A percentile compares a stretch with the other conserved stretches of the same genome.
phyloP scores from a whole-genome alignment of 2,329 filamentous ascomycete genomes.

The Cytospora leucostoma region DNA sequence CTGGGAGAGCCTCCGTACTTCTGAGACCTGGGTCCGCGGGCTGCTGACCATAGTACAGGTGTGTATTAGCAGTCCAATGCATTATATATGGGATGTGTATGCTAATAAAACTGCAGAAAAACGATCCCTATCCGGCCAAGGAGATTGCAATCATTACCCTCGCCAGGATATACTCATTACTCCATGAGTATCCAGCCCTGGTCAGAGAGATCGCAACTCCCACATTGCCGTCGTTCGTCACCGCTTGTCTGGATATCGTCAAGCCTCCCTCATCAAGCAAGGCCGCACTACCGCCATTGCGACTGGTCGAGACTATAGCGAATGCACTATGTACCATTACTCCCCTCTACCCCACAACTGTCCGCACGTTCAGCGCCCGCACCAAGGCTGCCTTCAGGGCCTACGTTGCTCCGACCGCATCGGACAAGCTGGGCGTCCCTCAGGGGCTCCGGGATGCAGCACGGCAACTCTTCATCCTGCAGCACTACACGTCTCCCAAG shows the following conservation, averaged over 20 bases:
- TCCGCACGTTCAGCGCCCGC: conserved; percentile 73
- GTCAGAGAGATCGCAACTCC: conserved; percentile 87
- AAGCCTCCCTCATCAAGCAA: conserved; percentile 46
- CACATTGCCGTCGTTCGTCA: conserved; percentile 72
- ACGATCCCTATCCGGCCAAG: conserved; percentile 73
- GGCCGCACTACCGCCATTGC: conserved; percentile 43
- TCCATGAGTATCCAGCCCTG: conserved; percentile 80
- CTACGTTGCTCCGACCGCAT: conserved; percentile 66
- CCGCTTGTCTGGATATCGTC: conserved; percentile 69
- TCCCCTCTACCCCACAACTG: conserved; percentile 79
- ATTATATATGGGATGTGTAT: background rate
- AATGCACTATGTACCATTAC: conserved; percentile 72
- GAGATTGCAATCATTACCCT: conserved; percentile 75
- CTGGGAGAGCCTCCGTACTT: conserved; percentile 75
- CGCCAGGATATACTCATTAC: conserved; percentile 79
- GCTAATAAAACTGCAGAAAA: conserved; percentile 58
- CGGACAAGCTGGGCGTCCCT: conserved; percentile 51
- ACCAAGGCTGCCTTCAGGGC: conserved; percentile 61
- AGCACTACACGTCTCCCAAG: conserved; percentile 81
- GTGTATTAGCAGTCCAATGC: conserved; percentile 29
- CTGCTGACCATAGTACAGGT: conserved; percentile 74
- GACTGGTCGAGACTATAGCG: conserved; percentile 67
- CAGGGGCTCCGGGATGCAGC: conserved; percentile 57
- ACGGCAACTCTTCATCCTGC: conserved; percentile 65
- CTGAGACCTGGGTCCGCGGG: conserved; percentile 75